Conservation (phyloP, 345 rosid species). For the Boechera divaricarpa region DNA sequence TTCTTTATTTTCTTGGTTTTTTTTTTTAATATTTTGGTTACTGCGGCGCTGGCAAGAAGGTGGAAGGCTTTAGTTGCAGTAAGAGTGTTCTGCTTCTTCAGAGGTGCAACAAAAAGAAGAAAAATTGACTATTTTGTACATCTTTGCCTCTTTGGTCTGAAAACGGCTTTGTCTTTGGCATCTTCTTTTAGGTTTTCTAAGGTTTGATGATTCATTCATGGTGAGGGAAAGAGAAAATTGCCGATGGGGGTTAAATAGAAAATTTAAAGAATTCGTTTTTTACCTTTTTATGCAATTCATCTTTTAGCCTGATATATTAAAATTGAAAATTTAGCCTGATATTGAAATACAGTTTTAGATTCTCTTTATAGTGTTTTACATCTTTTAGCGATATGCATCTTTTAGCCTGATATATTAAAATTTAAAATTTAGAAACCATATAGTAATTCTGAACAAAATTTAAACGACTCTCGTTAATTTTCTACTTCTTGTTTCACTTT, state of each 20-base stretch:
- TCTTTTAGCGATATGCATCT: neutral
- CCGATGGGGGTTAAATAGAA: neutral
- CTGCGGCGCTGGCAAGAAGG: slow-evolving; percentile 39
- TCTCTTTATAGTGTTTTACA: neutral
- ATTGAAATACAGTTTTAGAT: too few relatives aligned
- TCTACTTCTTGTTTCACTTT: too few relatives aligned
- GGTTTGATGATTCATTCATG: neutral
- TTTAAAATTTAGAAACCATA: too few relatives aligned
- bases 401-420: too few relatives aligned
- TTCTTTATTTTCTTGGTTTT: slow-evolving; percentile 23
- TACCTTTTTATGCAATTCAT: neutral
- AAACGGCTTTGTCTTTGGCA: slow-evolving; percentile 27
- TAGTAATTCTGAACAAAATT: too few relatives aligned
- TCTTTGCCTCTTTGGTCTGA: slow-evolving; percentile 40
- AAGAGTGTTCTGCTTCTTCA: slow-evolving; percentile 20
- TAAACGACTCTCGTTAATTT: too few relatives aligned
- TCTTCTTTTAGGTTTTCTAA: slow-evolving; percentile 49
- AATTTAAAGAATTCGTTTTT: neutral
- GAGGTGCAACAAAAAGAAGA: slow-evolving; percentile 3
- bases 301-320: too few relatives aligned
- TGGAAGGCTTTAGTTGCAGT: slow-evolving; percentile 50
- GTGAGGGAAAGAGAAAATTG: slow-evolving; percentile 18
- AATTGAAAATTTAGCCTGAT: too few relatives aligned
- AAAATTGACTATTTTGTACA: slow-evolving; percentile 18
- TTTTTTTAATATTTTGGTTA: slow-evolving; percentile 42